Evolutionary conservation across 768 basidiomycete species (phyloP).

Genomic region (Phanerodontia chrysosporium): DNA sequence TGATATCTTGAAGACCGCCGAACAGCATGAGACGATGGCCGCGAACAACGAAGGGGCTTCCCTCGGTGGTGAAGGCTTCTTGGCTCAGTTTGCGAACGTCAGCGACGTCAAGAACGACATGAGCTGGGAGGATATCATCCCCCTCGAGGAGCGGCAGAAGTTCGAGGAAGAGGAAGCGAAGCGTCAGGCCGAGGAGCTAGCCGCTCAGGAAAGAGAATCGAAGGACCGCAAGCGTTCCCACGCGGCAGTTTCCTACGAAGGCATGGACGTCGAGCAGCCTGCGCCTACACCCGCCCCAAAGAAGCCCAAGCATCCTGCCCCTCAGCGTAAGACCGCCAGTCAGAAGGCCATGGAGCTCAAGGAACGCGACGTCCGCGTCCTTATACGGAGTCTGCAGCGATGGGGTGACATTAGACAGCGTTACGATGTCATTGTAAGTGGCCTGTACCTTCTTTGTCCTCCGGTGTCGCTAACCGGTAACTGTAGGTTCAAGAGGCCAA

Average conservation of each 20-base stretch:
- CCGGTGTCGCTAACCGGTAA: not conserved
- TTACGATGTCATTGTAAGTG: conserved; percentile 88
- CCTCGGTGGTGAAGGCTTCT: conserved; percentile 95
- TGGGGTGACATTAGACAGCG: conserved; percentile 97
- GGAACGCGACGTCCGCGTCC: conserved; percentile 92
- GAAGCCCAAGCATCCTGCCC: conserved; percentile 68
- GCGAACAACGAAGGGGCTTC: conserved; percentile 82
- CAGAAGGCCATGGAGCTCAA: conserved; percentile 97
- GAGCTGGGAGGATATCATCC: conserved; percentile 99
- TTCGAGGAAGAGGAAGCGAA: conserved; percentile 80
- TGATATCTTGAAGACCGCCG: conserved; percentile 94
- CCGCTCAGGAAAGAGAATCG: conserved; percentile 50
- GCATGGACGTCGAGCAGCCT: conserved; percentile 86
- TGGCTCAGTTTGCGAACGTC: conserved; percentile 91
- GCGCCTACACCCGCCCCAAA: conserved; percentile 57
- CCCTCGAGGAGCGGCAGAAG: conserved; percentile 82
- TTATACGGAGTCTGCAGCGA: conserved; percentile 91
- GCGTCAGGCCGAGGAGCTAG: conserved; percentile 66
- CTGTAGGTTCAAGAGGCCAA: conserved; percentile 84
- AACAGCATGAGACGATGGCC: conserved; percentile 92
- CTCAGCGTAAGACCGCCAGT: conserved; percentile 83
- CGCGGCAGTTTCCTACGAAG: conserved; percentile 86
- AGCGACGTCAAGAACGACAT: conserved; percentile 99
- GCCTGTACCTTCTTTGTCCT: conserved; percentile 6
- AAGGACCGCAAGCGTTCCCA: conserved; percentile 79